These are phyloP conservation scores for Aspergillus aculeatinus DNA, from an alignment of 2,329 filamentous ascomycete species.

Conservation along the genomic window DNA sequence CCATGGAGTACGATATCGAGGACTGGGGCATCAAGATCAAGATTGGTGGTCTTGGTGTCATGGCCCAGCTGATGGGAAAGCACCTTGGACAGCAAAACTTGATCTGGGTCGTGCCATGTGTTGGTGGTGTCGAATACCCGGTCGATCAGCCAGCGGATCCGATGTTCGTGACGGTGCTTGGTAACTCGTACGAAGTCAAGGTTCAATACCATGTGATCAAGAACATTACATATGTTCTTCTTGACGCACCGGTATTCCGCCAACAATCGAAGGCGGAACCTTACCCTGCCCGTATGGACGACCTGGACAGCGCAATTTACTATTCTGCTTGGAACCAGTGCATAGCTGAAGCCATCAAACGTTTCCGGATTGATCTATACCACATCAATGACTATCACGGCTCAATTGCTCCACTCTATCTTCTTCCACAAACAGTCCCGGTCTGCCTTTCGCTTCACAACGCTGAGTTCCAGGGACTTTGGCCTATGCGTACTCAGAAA, in stretches of 20 bases:
- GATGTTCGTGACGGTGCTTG: slow-evolving; percentile 63
- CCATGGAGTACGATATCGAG: slow-evolving; percentile 71
- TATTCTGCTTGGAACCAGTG: slow-evolving; percentile 71
- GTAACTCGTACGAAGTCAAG: slow-evolving; percentile 59
- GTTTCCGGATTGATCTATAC: slow-evolving; percentile 64
- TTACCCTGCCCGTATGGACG: slow-evolving; percentile 68
- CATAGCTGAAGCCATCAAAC: slow-evolving; percentile 62
- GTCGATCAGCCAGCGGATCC: slow-evolving; percentile 58
- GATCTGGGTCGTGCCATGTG: slow-evolving; percentile 64
- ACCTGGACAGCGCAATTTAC: slow-evolving; percentile 66
- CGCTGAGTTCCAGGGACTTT: slow-evolving; percentile 67
- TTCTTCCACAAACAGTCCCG: slow-evolving; percentile 62
- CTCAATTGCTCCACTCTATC: slow-evolving; percentile 62
- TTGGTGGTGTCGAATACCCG: slow-evolving; percentile 65
- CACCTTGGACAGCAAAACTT: slow-evolving; percentile 64
- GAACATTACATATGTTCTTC: slow-evolving; percentile 67
- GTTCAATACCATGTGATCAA: slow-evolving; percentile 63
- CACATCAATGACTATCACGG: slow-evolving; percentile 68
- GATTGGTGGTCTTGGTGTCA: slow-evolving; percentile 68
- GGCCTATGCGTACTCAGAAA: slow-evolving; percentile 63
- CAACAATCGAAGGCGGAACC: slow-evolving; percentile 63
- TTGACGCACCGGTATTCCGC: slow-evolving; percentile 67
- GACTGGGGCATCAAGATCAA: slow-evolving; percentile 71
- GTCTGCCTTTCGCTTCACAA: slow-evolving; percentile 66
- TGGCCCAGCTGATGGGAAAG: slow-evolving; percentile 69